A percentile compares a stretch with the other conserved stretches of the same genome.
phyloP scores from a whole-genome alignment of 805 yeast genomes.

The Candida argentea region DNA sequence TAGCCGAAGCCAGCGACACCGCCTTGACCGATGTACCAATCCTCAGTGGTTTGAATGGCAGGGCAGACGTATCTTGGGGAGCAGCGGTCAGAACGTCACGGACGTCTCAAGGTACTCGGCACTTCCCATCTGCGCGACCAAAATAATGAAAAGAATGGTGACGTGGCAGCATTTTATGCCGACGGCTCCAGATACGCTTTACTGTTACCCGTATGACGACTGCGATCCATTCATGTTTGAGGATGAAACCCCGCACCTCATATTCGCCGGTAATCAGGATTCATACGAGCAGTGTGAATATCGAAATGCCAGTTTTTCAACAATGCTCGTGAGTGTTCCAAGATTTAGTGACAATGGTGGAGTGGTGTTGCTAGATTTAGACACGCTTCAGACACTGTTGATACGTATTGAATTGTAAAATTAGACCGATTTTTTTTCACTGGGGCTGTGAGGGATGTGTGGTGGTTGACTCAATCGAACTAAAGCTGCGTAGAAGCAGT shows the following conservation, averaged over 20 bases:
- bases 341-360: slow-evolving; percentile 56
- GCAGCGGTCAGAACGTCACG: slow-evolving; percentile 76
- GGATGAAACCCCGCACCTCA: slow-evolving; percentile 73
- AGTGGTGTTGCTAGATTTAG: slow-evolving; percentile 50
- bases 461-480: too few species aligned
- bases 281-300: slow-evolving; percentile 36
- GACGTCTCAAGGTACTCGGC: slow-evolving; percentile 53
- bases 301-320: slow-evolving; percentile 22
- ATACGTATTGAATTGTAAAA: slow-evolving; percentile 20
- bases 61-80: slow-evolving; percentile 51
- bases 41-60: slow-evolving; percentile 54
- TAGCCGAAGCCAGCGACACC: slow-evolving; percentile 16
- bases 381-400: slow-evolving; percentile 44
- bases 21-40: slow-evolving; percentile 35
- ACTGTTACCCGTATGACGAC: slow-evolving; percentile 74
- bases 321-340: slow-evolving; percentile 61
- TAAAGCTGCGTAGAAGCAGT: too few species aligned
- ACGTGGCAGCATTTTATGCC: slow-evolving; percentile 86
- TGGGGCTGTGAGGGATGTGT: too few species aligned
- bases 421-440: too few species aligned
- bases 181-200: slow-evolving; percentile 91
- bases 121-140: slow-evolving; percentile 18
- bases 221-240: slow-evolving; percentile 71
- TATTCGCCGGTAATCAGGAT: slow-evolving; percentile 79
- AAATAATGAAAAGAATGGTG: slow-evolving; percentile 45